These are phyloP conservation scores for Silene noctiflora DNA, from an alignment of 179 eudicot species.

Conservation along the genomic window DNA sequence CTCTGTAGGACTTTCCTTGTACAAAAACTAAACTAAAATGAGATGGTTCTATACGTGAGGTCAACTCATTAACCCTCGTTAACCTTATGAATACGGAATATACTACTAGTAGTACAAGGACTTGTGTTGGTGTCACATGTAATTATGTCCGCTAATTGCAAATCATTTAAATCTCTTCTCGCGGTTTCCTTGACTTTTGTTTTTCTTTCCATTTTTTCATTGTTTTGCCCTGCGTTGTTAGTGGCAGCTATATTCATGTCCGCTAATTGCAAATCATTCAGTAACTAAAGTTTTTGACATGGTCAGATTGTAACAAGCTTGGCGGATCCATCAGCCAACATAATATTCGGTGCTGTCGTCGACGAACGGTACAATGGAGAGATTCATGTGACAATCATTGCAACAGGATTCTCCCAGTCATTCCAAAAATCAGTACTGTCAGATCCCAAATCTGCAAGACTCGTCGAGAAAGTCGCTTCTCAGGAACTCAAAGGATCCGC, in stretches of 20 bases:
- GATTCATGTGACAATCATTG: conserved; percentile 90
- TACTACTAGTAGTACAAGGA: no score
- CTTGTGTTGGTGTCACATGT: no score
- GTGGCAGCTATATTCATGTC: no score
- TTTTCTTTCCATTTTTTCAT: background rate
- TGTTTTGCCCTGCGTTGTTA: no score
- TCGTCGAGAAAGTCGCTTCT: conserved; percentile 41
- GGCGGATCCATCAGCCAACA: conserved; percentile 97
- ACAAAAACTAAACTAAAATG: background rate
- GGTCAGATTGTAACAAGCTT: conserved; percentile 86
- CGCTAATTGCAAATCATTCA: no score
- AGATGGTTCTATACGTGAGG: background rate
- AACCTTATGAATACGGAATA: no score
- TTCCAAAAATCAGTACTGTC: conserved; percentile 80
- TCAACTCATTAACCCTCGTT: no score
- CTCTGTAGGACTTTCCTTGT: no score
- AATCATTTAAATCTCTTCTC: no score
- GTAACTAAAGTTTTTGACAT: background rate
- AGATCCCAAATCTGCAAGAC: conserved; percentile 67
- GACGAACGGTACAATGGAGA: conserved; percentile 96
- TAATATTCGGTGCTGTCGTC: conserved; percentile 97
- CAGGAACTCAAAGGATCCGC: conserved; percentile 46
- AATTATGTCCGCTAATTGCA: no score
- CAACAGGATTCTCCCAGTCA: conserved; percentile 95
- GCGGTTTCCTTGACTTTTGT: no score